Conservation (phyloP, 306 rosid species). For the Acacia crassicarpa region DNA sequence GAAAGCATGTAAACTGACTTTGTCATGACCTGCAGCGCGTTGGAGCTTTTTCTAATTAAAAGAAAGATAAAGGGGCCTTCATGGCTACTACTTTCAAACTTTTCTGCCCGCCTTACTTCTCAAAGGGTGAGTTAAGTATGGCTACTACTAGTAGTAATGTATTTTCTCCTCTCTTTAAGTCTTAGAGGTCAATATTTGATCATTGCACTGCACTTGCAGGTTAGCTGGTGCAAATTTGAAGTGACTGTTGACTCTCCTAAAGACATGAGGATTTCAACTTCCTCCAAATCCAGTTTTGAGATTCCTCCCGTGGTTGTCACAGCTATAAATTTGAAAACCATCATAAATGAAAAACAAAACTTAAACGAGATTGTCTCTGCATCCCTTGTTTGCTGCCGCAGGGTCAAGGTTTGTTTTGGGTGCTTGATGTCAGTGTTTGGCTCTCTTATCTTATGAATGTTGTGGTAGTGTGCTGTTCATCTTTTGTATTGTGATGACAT, state of each 20-base stretch:
- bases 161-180: constrained; percentile 12
- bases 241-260: constrained; percentile 75
- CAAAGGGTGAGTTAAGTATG: constrained; percentile 59
- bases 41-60: constrained; percentile 86
- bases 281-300: constrained; percentile 57
- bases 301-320: constrained; percentile 81
- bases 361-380: constrained; percentile 87
- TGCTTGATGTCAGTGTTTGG: constrained; percentile 25
- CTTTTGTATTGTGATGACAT: not conserved
- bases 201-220: constrained; percentile 53
- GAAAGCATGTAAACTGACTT: constrained; percentile 26
- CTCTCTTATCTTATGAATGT: constrained; percentile 24
- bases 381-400: constrained; percentile 81
- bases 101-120: constrained; percentile 52
- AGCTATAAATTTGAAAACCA: constrained; percentile 81
- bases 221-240: constrained; percentile 99
- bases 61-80: constrained; percentile 92
- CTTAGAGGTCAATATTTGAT: constrained; percentile 5
- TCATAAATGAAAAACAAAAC: constrained; percentile 70
- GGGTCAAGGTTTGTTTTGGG: constrained; percentile 72
- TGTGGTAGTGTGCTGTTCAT: constrained; percentile 4
- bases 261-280: constrained; percentile 53
- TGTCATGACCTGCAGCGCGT: constrained; percentile 66
- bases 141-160: not conserved
- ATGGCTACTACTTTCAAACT: constrained; percentile 74